Evolutionary conservation across 805 yeast genomes (phyloP), one percentile per base, ranked within the genome.

Genomic region (Metschnikowia proteae): DNA sequence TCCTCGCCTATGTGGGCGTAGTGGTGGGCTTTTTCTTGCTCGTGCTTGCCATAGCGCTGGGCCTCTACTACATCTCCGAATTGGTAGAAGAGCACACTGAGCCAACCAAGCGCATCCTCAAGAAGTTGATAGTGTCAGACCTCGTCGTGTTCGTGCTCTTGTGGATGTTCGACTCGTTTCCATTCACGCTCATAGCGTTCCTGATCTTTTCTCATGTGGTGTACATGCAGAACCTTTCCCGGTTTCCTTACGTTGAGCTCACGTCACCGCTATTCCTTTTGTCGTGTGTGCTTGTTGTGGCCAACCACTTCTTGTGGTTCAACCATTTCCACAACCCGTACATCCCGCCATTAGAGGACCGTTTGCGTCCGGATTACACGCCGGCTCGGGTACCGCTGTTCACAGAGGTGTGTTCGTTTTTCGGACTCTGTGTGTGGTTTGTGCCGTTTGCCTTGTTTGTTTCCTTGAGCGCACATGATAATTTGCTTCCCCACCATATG

Each of bases 371-470:
- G 43, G 75, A 75, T 43, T 84, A 82, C 60, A 67, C 67, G 23
- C 80, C 87, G 41, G 86, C 86, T 10, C 78, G 80, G 40, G 79
- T 88, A 46, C 96, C 96, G 1, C 75, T 86, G 9, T 92, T 92
- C 61, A 75, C 90, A 1, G 96, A 94, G 63, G 88, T 94, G 3
- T 88, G 97, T n/a, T 86, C 97, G 3, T 94, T 94, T 65, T 91
- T 94, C 63, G 99, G 97, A 1, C 68, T 94, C 37, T 84, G 94
- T 59, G 83, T 94, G 17, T 94, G 99, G 99, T 76, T 92, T 50
- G 80, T 94, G 28, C 99, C 99, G 31, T 89, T 94, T 65, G 84
- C 96, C 3, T 74, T 94, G 49, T 92, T 94, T 66, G 92, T 94
- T 13, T 85, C 96, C 29, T 73, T 94, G 50, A 87, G 95, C 62